phyloP scores from a whole-genome alignment of 257 asterid genomes.

The Nicotiana obtusifolia region DNA sequence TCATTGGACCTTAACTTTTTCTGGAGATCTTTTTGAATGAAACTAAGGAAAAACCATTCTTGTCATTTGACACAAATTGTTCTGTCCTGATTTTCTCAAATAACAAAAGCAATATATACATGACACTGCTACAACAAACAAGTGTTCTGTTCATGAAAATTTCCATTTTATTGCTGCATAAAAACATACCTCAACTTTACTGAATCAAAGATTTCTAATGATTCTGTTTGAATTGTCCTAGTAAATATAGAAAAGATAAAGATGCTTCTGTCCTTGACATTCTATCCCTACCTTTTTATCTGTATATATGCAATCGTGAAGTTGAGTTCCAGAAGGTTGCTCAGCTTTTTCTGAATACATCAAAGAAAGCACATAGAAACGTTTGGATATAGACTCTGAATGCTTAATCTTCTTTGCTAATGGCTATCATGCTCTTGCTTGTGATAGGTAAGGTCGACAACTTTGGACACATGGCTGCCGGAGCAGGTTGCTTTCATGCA shows the following conservation, averaged over 20 bases:
- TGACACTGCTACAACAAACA: background rate
- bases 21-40: background rate
- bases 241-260: background rate
- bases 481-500: conserved; percentile 86
- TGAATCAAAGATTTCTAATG: background rate
- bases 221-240: background rate
- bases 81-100: background rate
- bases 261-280: background rate
- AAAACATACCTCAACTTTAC: background rate
- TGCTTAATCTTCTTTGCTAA: background rate
- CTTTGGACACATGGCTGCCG: conserved; percentile 95
- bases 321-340: background rate
- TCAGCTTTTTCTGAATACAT: background rate
- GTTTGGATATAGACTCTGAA: background rate
- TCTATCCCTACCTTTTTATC: background rate
- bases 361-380: background rate
- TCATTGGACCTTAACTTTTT: background rate
- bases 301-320: background rate
- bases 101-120: background rate
- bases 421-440: conserved; percentile 8
- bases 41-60: background rate
- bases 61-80: background rate
- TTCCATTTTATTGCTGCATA: background rate
- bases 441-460: conserved; percentile 83
- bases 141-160: background rate